Percentiles rank a stretch among this genome's conserved stretches.
Conservation (phyloP, 2,329 filamentous ascomycete species). For the Venturia carpophila region DNA sequence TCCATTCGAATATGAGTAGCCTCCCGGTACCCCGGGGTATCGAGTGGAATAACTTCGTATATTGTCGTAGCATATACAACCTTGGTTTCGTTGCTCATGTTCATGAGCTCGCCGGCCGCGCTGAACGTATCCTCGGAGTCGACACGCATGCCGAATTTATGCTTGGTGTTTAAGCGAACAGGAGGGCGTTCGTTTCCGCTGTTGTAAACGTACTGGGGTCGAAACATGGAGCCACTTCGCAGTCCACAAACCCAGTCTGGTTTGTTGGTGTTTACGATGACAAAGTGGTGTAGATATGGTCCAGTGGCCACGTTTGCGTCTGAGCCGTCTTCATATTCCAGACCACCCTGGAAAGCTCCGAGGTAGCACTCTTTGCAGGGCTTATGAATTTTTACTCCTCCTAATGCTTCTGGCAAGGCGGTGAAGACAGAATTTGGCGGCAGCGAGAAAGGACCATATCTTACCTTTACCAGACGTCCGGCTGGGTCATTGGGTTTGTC, state of each 20-base stretch:
- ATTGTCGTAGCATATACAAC: conserved; percentile 14
- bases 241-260: conserved; percentile 16
- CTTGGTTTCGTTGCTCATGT: conserved; percentile 14
- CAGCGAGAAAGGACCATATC: conserved; percentile 17
- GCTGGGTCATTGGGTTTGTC: conserved; percentile 15
- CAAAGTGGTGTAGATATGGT: conserved; percentile 17
- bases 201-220: conserved; percentile 14
- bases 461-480: conserved; percentile 15
- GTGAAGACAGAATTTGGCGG: conserved; percentile 13
- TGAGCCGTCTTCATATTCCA: conserved; percentile 18
- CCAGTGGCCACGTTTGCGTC: conserved; percentile 18
- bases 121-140: conserved; percentile 13
- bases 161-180: conserved; percentile 13
- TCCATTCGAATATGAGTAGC: conserved; percentile 14
- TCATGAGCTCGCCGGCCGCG: conserved; percentile 15
- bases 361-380: conserved; percentile 18
- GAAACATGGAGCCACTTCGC: conserved; percentile 3
- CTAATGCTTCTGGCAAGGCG: not conserved
- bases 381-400: conserved; percentile 14
- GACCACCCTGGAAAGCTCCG: conserved; percentile 11
- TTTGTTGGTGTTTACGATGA: conserved; percentile 15
- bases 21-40: conserved; percentile 13
- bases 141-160: conserved; percentile 15
- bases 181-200: conserved; percentile 16
- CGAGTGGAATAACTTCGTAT: conserved; percentile 15